Percentiles rank a stretch among this genome's conserved stretches.
These are phyloP conservation scores for Tetrapisispora iriomotensis DNA, from an alignment of 805 yeast species.

Conservation along the genomic window DNA sequence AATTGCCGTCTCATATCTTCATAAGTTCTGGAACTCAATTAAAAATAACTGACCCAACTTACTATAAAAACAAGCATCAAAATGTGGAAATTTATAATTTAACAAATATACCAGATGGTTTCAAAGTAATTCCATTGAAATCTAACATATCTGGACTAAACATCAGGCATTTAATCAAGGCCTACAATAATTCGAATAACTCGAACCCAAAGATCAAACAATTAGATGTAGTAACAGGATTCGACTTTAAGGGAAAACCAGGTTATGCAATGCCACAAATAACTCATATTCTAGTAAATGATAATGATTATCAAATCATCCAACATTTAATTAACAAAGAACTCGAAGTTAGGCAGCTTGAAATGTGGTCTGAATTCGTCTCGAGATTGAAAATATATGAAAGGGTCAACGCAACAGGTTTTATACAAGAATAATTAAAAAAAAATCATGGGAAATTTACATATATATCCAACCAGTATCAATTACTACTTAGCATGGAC, in stretches of 20 bases:
- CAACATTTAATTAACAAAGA: constrained; percentile 1
- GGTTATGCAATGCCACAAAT: constrained; percentile 20
- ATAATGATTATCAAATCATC: constrained; percentile 7
- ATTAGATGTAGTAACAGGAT: constrained; percentile 22
- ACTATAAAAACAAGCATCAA: neutral
- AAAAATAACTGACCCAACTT: neutral
- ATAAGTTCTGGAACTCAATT: neutral
- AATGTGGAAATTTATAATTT: constrained; percentile 2
- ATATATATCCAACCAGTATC: too few species aligned
- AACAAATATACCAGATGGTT: constrained; percentile 15
- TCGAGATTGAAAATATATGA: neutral
- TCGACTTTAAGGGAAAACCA: constrained; percentile 18
- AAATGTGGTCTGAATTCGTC: constrained; percentile 9
- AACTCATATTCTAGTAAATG: constrained; percentile 11
- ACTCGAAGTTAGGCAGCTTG: constrained; percentile 6
- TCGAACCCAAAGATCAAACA: constrained; percentile 7
- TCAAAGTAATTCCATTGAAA: constrained; percentile 3
- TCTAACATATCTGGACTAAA: neutral
- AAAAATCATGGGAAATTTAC: too few species aligned
- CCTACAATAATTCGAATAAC: constrained; percentile 7
- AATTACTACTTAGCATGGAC: too few species aligned
- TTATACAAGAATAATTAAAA: too few species aligned
- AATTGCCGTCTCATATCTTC: constrained; percentile 5
- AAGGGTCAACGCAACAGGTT: too few species aligned
- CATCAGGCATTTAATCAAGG: constrained; percentile 5